A percentile compares a stretch with the other conserved stretches of the same genome.
Conservation (phyloP, 1,284 basidiomycete species). For the Omphalotus olearius region DNA sequence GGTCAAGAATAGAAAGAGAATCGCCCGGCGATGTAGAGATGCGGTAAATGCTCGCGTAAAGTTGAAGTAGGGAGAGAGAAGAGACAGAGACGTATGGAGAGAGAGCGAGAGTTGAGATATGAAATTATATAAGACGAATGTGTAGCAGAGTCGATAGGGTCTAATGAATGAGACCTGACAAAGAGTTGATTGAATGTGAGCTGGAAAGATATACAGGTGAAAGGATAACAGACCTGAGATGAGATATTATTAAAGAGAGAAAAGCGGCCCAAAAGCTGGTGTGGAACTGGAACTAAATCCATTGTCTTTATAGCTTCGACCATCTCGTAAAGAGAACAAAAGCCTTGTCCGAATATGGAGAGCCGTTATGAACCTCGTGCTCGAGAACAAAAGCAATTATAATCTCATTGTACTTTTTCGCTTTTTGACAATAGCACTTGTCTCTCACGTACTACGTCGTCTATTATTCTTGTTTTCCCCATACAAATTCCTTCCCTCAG, state of each 20-base stretch:
- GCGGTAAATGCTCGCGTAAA: conserved; percentile 16
- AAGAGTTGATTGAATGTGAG: neutral
- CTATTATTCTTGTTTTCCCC: no score
- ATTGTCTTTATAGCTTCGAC: conserved; percentile 4
- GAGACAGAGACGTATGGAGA: neutral
- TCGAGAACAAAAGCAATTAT: conserved; percentile 6
- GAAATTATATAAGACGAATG: conserved; percentile 14
- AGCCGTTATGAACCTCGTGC: neutral
- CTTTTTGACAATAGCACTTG: neutral
- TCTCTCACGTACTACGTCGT: conserved; percentile 2
- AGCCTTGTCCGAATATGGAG: neutral
- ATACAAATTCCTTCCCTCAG: no score
- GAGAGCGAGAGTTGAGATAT: conserved; percentile 10
- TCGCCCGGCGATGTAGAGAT: conserved; percentile 17
- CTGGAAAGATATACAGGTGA: neutral
- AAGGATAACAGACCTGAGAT: conserved; percentile 1
- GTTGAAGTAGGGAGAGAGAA: conserved; percentile 1
- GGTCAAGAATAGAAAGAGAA: conserved; percentile 17
- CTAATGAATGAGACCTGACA: conserved; percentile 12
- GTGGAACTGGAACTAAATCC: no score
- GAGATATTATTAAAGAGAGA: conserved; percentile 18
- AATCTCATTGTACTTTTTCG: conserved; percentile 1
- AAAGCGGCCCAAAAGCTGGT: conserved; percentile 16
- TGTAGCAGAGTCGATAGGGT: conserved; percentile 11
- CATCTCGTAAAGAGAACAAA: conserved; percentile 1